Evolutionary conservation across 768 basidiomycete genomes (phyloP), one percentile per base, ranked within the genome.

Genomic region (Leccinellum luteum): DNA sequence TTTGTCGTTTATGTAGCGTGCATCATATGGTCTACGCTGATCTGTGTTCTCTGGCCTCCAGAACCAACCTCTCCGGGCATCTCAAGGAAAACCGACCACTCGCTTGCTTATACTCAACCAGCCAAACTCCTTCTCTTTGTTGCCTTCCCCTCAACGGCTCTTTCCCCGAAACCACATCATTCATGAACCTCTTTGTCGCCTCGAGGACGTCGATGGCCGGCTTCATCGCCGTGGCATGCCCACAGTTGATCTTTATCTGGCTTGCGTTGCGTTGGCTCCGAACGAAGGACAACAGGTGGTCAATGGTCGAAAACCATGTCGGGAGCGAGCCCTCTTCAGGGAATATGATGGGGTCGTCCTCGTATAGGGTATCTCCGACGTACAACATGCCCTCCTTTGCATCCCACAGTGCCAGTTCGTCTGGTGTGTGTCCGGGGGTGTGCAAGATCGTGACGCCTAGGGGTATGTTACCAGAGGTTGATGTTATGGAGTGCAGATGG

Each of bases 401-500:
- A 54, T 84, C 80, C 70, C 81, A 85, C 4, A 83, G 60, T 1
- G 81, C 82, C n/a, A 83, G 66, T 61, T 82, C 78, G 68, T 85
- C 84, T 2, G 83, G 83, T 0, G 79, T 84, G 57, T 85, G 84
- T 27, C 83, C 82, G 0, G 83, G 82, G 0, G 81, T 83, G 58
- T 85, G 83, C 54, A 84, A 70, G 55, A 83, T 70, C 3, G 59
- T 73, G 25, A 85, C 60, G 1, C 75, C 76, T 0, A 79, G 66
- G 0, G 73, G 60, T 4, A 65, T 51, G 21, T 49, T 47, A 6
- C 28, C 48, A 31, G 48, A n/a, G 21, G 59, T 66, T 3, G 65
- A 63, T 5, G 61, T 60, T 55, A 82, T 69, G 19, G 55, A 56
- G 52, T 77, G 59, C 17, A 67, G 68, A 61, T 85, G 77, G 8